A percentile compares a stretch with the other conserved stretches of the same genome.
Evolutionary conservation across 768 basidiomycete genomes (phyloP).

Genomic region (Amyloporia xantha): DNA sequence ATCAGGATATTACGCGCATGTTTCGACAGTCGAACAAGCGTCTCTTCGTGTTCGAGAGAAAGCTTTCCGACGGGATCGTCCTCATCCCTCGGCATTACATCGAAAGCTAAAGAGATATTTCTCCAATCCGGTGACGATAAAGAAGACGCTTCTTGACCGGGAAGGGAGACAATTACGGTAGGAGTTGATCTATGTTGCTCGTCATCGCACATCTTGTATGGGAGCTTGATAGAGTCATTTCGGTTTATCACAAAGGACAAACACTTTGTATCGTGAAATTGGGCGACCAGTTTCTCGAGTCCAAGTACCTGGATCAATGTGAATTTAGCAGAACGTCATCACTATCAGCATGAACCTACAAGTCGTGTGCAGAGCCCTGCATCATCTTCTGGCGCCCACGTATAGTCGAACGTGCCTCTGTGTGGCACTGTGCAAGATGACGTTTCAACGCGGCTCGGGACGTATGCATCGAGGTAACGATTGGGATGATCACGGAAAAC

Average conservation of each 20-base stretch:
- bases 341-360: no score
- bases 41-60: not conserved
- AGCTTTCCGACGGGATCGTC: conserved; percentile 1
- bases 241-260: not conserved
- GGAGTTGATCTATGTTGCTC: conserved; percentile 3
- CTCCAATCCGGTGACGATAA: not conserved
- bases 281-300: not conserved
- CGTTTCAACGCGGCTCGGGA: no score
- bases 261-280: not conserved
- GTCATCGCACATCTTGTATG: not conserved
- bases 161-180: conserved; percentile 4
- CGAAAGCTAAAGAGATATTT: conserved; percentile 6
- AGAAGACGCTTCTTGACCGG: not conserved
- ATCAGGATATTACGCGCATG: conserved; percentile 10
- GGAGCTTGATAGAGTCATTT: not conserved
- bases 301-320: not conserved
- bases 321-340: no score
- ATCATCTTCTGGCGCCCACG: no score
- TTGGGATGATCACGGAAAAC: no score
- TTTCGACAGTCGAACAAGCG: conserved; percentile 6
- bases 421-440: no score
- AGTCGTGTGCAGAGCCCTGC: no score
- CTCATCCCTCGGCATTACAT: not conserved
- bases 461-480: no score
- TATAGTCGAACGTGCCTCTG: no score